phyloP scores from a whole-genome alignment of 805 yeast species.

The Kluyveromyces starmeri region DNA sequence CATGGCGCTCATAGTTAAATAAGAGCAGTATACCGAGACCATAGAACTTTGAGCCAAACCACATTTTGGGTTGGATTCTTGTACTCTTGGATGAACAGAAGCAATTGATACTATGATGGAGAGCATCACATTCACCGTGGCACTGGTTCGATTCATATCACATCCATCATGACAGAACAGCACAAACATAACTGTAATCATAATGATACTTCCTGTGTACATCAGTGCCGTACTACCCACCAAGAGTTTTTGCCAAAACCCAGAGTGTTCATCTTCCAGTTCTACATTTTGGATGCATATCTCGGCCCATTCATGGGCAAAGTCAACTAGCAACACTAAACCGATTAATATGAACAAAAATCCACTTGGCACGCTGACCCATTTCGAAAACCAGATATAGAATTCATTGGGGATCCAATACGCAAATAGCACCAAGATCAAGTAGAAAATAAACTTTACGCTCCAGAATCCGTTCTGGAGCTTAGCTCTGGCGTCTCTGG shows the following conservation, averaged over 20 bases:
- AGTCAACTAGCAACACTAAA: constrained; percentile 81
- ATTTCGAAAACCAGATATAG: constrained; percentile 84
- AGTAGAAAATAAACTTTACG: constrained; percentile 55
- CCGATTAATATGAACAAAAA: constrained; percentile 85
- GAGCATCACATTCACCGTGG: constrained; percentile 63
- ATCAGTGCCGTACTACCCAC: constrained; percentile 81
- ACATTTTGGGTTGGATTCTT: constrained; percentile 88
- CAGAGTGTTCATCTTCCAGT: constrained; percentile 50
- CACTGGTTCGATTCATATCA: constrained; percentile 81
- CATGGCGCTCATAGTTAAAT: constrained; percentile 83
- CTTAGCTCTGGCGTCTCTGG: constrained; percentile 66
- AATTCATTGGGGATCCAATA: constrained; percentile 82
- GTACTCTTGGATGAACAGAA: constrained; percentile 75
- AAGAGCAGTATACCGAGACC: constrained; percentile 91
- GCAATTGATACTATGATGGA: constrained; percentile 55
- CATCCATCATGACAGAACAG: constrained; percentile 79
- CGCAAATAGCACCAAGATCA: constrained; percentile 45
- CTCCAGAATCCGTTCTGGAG: constrained; percentile 94
- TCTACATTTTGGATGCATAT: constrained; percentile 87
- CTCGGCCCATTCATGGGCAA: constrained; percentile 99
- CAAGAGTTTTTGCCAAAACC: constrained; percentile 70
- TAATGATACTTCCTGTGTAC: constrained; percentile 65
- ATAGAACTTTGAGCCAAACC: constrained; percentile 95
- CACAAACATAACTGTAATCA: constrained; percentile 73
- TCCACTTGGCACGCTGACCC: constrained; percentile 76